phyloP scores from a whole-genome alignment of 1,139 yeast genomes.

The Protomyces lactucae-debilis region DNA sequence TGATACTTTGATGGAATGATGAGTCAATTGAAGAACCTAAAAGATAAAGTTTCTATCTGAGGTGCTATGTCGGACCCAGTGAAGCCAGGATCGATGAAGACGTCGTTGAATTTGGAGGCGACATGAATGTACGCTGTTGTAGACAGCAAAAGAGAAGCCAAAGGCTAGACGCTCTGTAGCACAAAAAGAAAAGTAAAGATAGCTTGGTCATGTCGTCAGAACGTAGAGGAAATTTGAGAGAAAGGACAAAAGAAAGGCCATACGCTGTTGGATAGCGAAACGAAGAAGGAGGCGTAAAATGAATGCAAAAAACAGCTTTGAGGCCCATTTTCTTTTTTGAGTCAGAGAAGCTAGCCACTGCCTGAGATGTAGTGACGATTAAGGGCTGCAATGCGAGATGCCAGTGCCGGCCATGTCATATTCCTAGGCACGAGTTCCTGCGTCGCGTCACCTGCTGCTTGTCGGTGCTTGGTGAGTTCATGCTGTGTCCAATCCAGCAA shows the following conservation, averaged over 20 bases:
- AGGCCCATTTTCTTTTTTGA: too few species aligned
- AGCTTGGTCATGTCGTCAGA: not conserved
- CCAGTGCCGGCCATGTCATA: conserved; percentile 17
- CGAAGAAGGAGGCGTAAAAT: too few species aligned
- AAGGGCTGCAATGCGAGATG: conserved; percentile 10
- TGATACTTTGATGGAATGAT: not conserved
- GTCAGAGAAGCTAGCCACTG: not conserved
- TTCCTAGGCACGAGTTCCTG: conserved; percentile 5
- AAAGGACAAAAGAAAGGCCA: too few species aligned
- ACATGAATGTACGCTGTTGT: too few species aligned
- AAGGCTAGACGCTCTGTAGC: not conserved
- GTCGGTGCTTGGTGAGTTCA: conserved; percentile 25
- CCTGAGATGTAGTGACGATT: conserved; percentile 13
- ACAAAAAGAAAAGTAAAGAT: not conserved
- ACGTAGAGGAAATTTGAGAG: too few species aligned
- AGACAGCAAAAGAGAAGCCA: not conserved
- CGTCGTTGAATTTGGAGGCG: too few species aligned
- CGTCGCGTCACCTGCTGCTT: not conserved
- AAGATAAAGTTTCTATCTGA: too few species aligned
- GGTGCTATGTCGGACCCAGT: too few species aligned
- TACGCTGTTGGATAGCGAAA: too few species aligned
- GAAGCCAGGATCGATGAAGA: too few species aligned
- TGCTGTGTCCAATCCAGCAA: conserved; percentile 70
- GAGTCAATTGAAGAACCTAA: not conserved
- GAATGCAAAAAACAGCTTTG: too few species aligned